Base-by-base conservation (phyloP, 2,329 filamentous ascomycete species). In the Penicillium brasilianum region DNA sequence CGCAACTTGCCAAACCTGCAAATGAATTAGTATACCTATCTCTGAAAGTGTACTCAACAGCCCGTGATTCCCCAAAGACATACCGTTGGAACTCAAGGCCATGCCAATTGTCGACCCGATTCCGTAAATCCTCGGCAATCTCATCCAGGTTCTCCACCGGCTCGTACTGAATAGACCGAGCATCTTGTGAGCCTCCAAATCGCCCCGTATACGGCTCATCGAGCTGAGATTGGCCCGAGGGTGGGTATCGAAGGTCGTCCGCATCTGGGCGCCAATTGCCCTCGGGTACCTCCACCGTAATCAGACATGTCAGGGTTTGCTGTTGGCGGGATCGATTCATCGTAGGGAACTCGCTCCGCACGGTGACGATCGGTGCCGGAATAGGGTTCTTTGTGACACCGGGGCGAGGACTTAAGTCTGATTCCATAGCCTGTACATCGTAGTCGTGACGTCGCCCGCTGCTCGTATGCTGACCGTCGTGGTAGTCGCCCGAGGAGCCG, bases 101-200 rank as follows among this genome's bases (percentile, higher is more conserved):
- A 75, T 99, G 95, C 95, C 95, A 99, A 70, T 98, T 97, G 71
- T 99, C 95, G 11, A 99, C 95, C n/a, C 93, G 89, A 49, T 82
- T 87, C 60, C 92, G 88, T 60, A 99, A 80, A 64, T 88, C 91
- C 72, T 97, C 92, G 0, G 93, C 96, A 72, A 95, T 90, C 66
- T 94, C 89, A 57, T 95, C 90, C 59, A 98, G 76, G 5, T 88
- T 88, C 69, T 93, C 90, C 2, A 87, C 83, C 2, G 91, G 85
- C 75, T 96, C 92, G 67, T 91, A 91, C 0, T 90, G 89, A 61
- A 86, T 84, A 65, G 90, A 87, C 2, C 85, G 83, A 9, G 87
- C 84, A 30, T 77, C 76, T 49, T 77, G 76, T 41, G 75, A 72
- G 46, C 77, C 72, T 9, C 82, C 82, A 60, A 73, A 74, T 61